Evolutionary conservation across 148 eudicot species (phyloP), one percentile per base, ranked within the genome.

Genomic region (Talinum fruticosum): DNA sequence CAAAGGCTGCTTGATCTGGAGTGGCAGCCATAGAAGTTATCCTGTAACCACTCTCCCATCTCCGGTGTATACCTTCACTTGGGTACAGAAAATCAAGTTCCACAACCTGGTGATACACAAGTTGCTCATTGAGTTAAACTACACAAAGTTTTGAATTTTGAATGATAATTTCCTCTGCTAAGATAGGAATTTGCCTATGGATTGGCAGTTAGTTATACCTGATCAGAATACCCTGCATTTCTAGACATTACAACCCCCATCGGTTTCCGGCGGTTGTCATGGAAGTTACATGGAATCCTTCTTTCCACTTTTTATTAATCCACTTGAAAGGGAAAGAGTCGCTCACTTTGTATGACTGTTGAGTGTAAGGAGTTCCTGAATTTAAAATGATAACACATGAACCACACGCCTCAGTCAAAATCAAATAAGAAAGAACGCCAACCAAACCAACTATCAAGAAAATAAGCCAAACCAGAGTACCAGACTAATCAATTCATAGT

Each of bases 191-290:
- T 49, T 41, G 47, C 47, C 45, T 1, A 57, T 32, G 23, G 32
- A 26, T 33, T 3, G 37, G 62, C n/a, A 21, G 30, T 13, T 38
- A 21, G 30, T 13, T 38, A 24, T 85, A 93, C 98, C 98, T 93
- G 98, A 66, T 93, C 96, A 30, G 91, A 88, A 76, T 76, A 93
- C 70, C 96, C 96, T n/a, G 96, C 89, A 82, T 91, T 93, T 81
- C 98, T 84, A 23, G 98, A 93, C 98, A 93, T 93, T 24, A 93
- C 98, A 24, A 93, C 96, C 98, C 98, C 98, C 98, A 93, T 53
- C 98, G 90, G 80, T 80, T 87, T 34, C 94, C 96, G 70, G 98
- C 96, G 45, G 98, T 93, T 66, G 98, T 93, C 98, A 93, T 93
- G 23, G 96, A 93, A 53, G 98, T 93, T 66, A 93, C 98, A 84